Evolutionary conservation across 2,329 filamentous ascomycete species (phyloP).

Genomic region (Ophidiomyces ophidiicola): DNA sequence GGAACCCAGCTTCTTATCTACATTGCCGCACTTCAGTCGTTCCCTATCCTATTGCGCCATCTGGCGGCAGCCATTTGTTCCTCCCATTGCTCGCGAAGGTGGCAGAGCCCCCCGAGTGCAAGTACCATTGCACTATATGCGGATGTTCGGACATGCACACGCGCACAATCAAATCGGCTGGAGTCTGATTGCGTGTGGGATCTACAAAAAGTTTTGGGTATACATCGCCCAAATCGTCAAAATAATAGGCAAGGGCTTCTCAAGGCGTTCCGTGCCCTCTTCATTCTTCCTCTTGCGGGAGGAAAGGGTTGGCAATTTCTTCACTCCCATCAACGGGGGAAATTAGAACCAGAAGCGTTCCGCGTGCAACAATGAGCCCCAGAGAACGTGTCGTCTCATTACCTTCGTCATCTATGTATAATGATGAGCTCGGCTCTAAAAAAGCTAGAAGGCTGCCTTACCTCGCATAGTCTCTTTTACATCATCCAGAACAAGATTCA

Average conservation of each 20-base stretch:
- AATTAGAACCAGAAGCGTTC: slow-evolving; percentile 83
- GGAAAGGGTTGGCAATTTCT: slow-evolving; percentile 88
- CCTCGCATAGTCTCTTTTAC: slow-evolving; percentile 82
- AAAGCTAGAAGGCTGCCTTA: slow-evolving; percentile 33
- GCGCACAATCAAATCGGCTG: too few species aligned
- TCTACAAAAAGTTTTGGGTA: too few species aligned
- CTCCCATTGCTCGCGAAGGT: too few species aligned
- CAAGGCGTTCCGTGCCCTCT: not conserved
- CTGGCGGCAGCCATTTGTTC: too few species aligned
- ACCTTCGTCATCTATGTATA: slow-evolving; percentile 67
- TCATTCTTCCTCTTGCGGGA: slow-evolving; percentile 51
- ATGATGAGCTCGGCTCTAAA: slow-evolving; percentile 12
- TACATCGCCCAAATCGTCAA: not conserved
- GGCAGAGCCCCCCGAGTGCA: too few species aligned
- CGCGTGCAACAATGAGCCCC: slow-evolving; percentile 78
- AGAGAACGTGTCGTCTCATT: slow-evolving; percentile 71
- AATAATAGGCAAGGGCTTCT: too few species aligned
- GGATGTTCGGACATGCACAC: too few species aligned
- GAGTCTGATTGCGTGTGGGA: too few species aligned
- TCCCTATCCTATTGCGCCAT: too few species aligned
- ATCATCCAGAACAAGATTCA: slow-evolving; percentile 94
- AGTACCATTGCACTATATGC: too few species aligned
- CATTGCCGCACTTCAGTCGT: too few species aligned
- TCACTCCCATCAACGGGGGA: slow-evolving; percentile 90
- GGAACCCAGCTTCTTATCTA: too few species aligned